Evolutionary conservation across 2,329 filamentous ascomycete species (phyloP), one percentile per base, ranked within the genome.

Genomic region (Canariomyces notabilis): DNA sequence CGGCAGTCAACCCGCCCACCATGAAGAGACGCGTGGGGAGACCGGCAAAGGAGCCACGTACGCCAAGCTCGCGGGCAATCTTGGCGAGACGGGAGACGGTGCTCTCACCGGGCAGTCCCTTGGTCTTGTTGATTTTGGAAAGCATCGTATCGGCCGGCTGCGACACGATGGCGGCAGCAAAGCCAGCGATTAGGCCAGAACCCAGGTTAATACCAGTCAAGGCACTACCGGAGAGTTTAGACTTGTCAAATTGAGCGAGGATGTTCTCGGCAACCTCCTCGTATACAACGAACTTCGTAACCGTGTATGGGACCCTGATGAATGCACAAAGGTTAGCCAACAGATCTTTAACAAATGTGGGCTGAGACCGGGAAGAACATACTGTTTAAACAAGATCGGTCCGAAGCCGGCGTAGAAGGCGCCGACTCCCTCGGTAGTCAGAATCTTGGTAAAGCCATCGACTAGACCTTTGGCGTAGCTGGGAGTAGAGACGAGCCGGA

Each of bases 361-460:
- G 20, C 29, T 29, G 21, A 14, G 31, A 29, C 12, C 16, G 43
- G 18, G 63, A 57, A 8, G 23, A 41, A 74, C 77, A 66, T 74
- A 80, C 80, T 87, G 83, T 74, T 87, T 87, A 76, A 89, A 88
- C 59, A 88, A 74, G 60, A 90, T 89, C 60, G 86, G 87, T 54
- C 89, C 89, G 76, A 95, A 94, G 64, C 88, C 88, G 63, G 85
- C 86, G 77, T 94, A 94, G 80, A 94, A 90, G 64, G 85, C 87
- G 66, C 83, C 85, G 54, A 90, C 21, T 75, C 88, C 88, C 77
- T 94, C 88, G 59, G 77, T 83, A 75, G 80, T 87, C 59, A 83
- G 65, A 70, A 94, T 93, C 81, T 91, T 93, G 70, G 71, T 66
- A 74, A 93, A 89, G 61, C 88, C 89, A 64, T 79, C 76, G 59